Conservation (phyloP, 441 rosid genomes). For the Eutrema salsugineum region DNA sequence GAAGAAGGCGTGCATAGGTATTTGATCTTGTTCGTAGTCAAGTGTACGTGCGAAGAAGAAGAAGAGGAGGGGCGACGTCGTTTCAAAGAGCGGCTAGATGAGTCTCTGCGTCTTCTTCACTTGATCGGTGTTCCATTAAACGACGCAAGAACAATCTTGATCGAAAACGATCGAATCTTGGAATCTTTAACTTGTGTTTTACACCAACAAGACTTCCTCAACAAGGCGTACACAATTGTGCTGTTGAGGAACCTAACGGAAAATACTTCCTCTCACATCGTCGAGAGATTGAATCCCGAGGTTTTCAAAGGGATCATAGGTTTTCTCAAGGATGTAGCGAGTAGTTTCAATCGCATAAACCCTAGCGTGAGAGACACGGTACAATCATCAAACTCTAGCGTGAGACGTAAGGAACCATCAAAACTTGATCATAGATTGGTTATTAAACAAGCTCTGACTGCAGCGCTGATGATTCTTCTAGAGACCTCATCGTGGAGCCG, state of each 20-base stretch:
- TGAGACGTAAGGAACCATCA: neutral
- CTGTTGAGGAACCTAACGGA: conserved; percentile 38
- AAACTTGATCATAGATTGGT: conserved; percentile 19
- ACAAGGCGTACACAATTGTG: conserved; percentile 38
- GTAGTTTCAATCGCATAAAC: neutral
- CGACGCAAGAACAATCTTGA: conserved; percentile 28
- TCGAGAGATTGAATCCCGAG: conserved; percentile 44
- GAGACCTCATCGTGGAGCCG: conserved; percentile 51
- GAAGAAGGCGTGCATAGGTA: conserved; percentile 46
- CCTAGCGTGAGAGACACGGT: conserved; percentile 7
- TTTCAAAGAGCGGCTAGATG: conserved; percentile 36
- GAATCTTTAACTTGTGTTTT: conserved; percentile 50
- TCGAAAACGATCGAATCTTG: conserved; percentile 34
- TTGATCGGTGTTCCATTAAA: conserved; percentile 34
- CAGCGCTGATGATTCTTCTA: conserved; percentile 43
- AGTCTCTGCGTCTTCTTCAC: conserved; percentile 46
- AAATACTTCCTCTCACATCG: conserved; percentile 29
- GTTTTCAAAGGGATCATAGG: conserved; percentile 39
- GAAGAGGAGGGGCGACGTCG: neutral
- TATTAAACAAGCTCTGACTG: conserved; percentile 38
- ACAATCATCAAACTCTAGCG: conserved; percentile 13
- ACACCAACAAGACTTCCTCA: conserved; percentile 26
- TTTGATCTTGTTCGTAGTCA: conserved; percentile 33
- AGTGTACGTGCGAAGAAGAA: conserved; percentile 25
- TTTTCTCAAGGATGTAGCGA: conserved; percentile 30